Evolutionary conservation across 106 monocot species (phyloP), one percentile per base, ranked within the genome.

Genomic region (Dioscorea zingiberensis): DNA sequence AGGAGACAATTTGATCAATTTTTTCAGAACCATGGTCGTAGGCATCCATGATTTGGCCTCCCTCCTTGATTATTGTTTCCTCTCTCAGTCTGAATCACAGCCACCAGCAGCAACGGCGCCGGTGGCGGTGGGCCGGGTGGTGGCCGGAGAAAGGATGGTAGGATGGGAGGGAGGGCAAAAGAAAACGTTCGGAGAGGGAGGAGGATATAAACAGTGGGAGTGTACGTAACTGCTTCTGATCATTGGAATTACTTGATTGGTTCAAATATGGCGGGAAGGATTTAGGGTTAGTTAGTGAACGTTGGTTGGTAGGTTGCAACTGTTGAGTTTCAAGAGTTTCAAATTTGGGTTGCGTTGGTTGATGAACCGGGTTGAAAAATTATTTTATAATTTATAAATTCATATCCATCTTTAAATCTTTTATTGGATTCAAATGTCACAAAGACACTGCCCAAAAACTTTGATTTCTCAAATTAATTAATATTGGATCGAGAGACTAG

Each of bases 231-330:
- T 21, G 12, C 22, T 56, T 25, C 2, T 19, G 3, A 9, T 4
- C 8, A 22, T 21, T 11, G 23, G 8, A 56, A 12, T 0, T 7
- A 19, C 15, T 53, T 53, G 4, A 53, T 19, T 53, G 51, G 51
- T 53, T 53, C 13, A 15, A 53, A 53, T 53, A 53, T 53, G 51
- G 51, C 51, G 51, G 51, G 56, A 56, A 22, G 23, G 22, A 21
- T 3, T 3, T 21, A 2, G n/a, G 21, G 56, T 56, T 56, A 19
- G 56, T 56, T 56, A 21, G 22, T 23, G n/a, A 56, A 18, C 56
- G 56, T 56, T 56, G n/a, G n/a, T n/a, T n/a, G n/a, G n/a, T n/a
- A n/a, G 56, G 19, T 24, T 12, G 56, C 56, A 56, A 56, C 56
- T 11, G 19, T 56, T 56, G 56, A 23, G 11, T 56, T 24, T 56